A percentile compares a stretch with the other conserved stretches of the same genome.
Evolutionary conservation across 2,329 filamentous ascomycete species (phyloP).

Genomic region (Calonectria pseudoturangicola): DNA sequence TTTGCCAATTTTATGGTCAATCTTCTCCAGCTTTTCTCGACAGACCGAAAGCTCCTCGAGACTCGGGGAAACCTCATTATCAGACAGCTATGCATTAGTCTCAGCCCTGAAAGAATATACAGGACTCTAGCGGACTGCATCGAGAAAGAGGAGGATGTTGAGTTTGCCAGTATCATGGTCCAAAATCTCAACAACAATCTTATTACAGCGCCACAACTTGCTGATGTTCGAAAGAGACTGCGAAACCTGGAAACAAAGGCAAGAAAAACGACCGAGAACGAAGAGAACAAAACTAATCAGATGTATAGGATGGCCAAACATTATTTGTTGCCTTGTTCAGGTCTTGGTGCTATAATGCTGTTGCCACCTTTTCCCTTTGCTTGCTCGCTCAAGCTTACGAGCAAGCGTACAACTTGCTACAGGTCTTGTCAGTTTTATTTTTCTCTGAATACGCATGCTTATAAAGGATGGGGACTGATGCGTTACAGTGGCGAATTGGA

Average conservation of each 20-base stretch:
- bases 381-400: constrained; percentile 97
- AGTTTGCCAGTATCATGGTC: constrained; percentile 99
- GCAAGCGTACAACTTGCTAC: constrained; percentile 95
- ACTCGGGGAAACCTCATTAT: constrained; percentile 97
- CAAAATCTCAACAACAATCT: constrained; percentile 99
- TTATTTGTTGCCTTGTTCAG: constrained; percentile 96
- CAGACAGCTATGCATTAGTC: constrained; percentile 91
- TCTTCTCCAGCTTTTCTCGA: constrained; percentile 94
- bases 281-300: constrained; percentile 32
- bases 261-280: constrained; percentile 37
- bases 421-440: constrained; percentile 84
- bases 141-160: constrained; percentile 97
- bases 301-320: constrained; percentile 86
- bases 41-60: constrained; percentile 92
- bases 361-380: constrained; percentile 97
- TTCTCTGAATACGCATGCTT: neutral
- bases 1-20: constrained; percentile 99
- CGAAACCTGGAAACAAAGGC: constrained; percentile 92
- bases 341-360: constrained; percentile 99
- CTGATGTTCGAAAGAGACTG: constrained; percentile 91
- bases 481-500: constrained; percentile 90
- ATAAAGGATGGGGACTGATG: constrained; percentile 6
- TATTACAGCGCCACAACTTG: constrained; percentile 95
- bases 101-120: constrained; percentile 97
- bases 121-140: constrained; percentile 96